These are phyloP conservation scores for Phytopythium oedochilum DNA, from an alignment of 352 stramenopile genomes.

Conservation along the genomic window DNA sequence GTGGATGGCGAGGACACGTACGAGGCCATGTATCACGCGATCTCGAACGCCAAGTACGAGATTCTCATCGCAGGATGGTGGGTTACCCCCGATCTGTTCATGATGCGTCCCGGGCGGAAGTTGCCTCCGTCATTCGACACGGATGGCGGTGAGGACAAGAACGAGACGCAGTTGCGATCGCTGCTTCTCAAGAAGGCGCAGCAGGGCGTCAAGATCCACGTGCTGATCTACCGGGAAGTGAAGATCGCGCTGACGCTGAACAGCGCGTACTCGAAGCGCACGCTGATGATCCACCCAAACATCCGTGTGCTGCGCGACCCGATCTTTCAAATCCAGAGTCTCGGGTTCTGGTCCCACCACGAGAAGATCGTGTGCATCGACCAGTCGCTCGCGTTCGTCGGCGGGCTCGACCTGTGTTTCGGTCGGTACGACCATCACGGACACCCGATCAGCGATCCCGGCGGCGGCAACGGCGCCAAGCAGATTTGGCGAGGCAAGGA, in stretches of 20 bases:
- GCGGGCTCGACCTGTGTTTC: conserved; percentile 87
- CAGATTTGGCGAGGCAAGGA: conserved; percentile 82
- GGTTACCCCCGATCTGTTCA: conserved; percentile 81
- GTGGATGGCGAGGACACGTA: conserved; percentile 87
- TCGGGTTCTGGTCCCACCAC: conserved; percentile 92
- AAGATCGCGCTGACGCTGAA: conserved; percentile 87
- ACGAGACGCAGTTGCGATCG: conserved; percentile 73
- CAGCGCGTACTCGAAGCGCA: conserved; percentile 81
- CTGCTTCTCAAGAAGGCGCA: conserved; percentile 76
- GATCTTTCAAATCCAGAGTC: conserved; percentile 87
- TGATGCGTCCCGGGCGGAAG: conserved; percentile 64
- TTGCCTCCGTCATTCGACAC: conserved; percentile 23
- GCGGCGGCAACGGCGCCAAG: conserved; percentile 36
- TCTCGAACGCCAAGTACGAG: conserved; percentile 81
- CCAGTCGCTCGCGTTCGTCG: conserved; percentile 76
- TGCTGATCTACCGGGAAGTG: conserved; percentile 90
- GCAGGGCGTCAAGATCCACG: conserved; percentile 84
- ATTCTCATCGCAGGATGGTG: conserved; percentile 91
- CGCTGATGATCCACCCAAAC: conserved; percentile 75
- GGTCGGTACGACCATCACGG: conserved; percentile 83
- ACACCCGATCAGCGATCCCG: conserved; percentile 68
- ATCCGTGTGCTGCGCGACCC: conserved; percentile 89
- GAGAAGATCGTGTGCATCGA: conserved; percentile 93
- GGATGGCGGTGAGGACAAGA: conserved; percentile 35
- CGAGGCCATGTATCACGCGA: conserved; percentile 82